Conservation (phyloP, 2,329 filamentous ascomycete species). For the Myotisia sp. region DNA sequence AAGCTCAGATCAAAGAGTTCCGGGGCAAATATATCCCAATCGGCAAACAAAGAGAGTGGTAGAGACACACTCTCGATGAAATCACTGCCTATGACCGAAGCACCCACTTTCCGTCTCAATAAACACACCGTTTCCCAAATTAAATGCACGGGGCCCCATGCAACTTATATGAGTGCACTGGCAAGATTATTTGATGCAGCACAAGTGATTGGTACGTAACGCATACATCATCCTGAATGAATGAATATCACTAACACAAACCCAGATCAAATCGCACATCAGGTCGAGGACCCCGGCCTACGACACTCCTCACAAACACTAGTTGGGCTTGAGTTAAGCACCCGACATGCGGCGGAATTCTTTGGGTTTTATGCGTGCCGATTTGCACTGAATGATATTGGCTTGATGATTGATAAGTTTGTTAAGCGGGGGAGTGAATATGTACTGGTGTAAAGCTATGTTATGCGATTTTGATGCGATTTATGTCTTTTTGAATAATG, state of each 20-base stretch:
- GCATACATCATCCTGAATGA: background rate
- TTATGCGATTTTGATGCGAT: too few relatives aligned
- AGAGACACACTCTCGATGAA: conserved; percentile 54
- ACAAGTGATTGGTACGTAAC: conserved; percentile 68
- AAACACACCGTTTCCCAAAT: conserved; percentile 57
- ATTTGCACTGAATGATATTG: conserved; percentile 78
- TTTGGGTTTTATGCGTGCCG: conserved; percentile 94
- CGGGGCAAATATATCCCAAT: conserved; percentile 31
- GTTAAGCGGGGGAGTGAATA: conserved; percentile 94
- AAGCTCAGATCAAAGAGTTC: conserved; percentile 84
- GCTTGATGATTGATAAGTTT: conserved; percentile 82
- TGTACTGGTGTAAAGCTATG: conserved; percentile 52
- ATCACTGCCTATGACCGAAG: conserved; percentile 60
- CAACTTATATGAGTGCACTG: conserved; percentile 79
- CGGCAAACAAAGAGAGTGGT: conserved; percentile 31
- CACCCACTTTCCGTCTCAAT: conserved; percentile 48
- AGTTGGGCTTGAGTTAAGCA: conserved; percentile 85
- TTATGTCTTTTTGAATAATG: too few relatives aligned
- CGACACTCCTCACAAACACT: conserved; percentile 86
- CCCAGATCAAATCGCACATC: conserved; percentile 82
- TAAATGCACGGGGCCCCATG: conserved; percentile 68
- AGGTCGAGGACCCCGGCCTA: conserved; percentile 88
- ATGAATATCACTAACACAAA: conserved; percentile 2
- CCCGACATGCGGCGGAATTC: conserved; percentile 88
- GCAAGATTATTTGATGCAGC: conserved; percentile 85